A percentile compares a stretch with the other conserved stretches of the same genome.
Conservation (phyloP, 768 basidiomycete genomes). For the Dendrothele bispora region DNA sequence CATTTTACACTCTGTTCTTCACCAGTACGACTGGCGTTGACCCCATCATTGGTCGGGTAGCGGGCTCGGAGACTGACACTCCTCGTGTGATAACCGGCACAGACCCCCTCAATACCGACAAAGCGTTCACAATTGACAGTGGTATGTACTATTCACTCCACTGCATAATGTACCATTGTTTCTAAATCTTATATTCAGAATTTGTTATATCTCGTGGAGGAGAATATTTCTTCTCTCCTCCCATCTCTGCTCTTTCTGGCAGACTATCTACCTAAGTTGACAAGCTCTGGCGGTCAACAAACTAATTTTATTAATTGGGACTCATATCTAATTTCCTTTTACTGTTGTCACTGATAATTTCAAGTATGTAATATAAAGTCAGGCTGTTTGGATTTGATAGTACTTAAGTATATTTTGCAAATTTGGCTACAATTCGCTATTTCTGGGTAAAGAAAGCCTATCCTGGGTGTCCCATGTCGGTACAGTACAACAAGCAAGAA, state of each 20-base stretch:
- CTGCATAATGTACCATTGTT: not conserved
- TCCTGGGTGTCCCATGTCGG: too few species aligned
- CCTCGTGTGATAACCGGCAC: constrained; percentile 4
- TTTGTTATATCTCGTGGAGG: constrained; percentile 26
- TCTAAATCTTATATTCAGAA: constrained; percentile 3
- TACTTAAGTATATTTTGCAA: too few species aligned
- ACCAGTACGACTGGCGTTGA: constrained; percentile 7
- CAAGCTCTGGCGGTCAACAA: too few species aligned
- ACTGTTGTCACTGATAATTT: too few species aligned
- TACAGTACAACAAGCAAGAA: too few species aligned
- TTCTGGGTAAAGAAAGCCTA: too few species aligned
- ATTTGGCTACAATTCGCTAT: too few species aligned
- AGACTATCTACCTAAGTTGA: constrained; percentile 1
- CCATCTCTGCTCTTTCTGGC: constrained; percentile 22
- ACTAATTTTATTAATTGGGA: too few species aligned
- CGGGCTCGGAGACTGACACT: not conserved
- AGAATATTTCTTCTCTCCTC: constrained; percentile 32
- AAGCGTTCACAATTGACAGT: constrained; percentile 4
- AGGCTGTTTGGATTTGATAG: too few species aligned
- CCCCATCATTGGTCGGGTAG: constrained; percentile 10
- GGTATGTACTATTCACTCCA: too few species aligned
- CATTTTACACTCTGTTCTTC: not conserved
- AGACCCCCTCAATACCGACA: constrained; percentile 4
- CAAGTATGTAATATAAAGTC: too few species aligned
- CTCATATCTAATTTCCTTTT: too few species aligned